A percentile compares a stretch with the other conserved stretches of the same genome.
These are phyloP conservation scores for Cordyceps pruinosa DNA, from an alignment of 2,329 filamentous ascomycete species.

Conservation along the genomic window DNA sequence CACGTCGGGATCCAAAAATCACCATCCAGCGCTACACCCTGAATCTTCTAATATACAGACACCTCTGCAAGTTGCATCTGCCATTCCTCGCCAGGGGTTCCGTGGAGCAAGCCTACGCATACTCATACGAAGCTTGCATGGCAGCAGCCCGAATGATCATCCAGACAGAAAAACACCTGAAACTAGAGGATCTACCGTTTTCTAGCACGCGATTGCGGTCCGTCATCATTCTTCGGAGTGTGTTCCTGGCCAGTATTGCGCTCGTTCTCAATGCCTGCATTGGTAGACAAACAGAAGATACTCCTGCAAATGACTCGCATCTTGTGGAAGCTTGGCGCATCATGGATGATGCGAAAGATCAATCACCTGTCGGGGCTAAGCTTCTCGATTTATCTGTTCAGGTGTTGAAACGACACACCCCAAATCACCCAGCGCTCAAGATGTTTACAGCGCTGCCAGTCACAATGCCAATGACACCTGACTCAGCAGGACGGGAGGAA, in stretches of 20 bases:
- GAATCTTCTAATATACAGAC: constrained; percentile 26
- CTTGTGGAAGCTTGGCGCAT: constrained; percentile 27
- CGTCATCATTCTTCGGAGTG: constrained; percentile 26
- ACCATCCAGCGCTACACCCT: constrained; percentile 28
- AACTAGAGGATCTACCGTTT: constrained; percentile 21
- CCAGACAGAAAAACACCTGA: constrained; percentile 23
- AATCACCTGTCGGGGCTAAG: constrained; percentile 24
- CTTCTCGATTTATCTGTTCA: constrained; percentile 25
- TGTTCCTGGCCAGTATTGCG: constrained; percentile 29
- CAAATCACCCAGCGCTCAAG: constrained; percentile 19
- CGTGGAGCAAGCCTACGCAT: constrained; percentile 26
- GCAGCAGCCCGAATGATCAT: constrained; percentile 26
- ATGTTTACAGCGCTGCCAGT: constrained; percentile 14
- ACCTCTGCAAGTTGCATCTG: constrained; percentile 30
- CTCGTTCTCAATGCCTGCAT: constrained; percentile 28
- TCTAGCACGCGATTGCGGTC: constrained; percentile 23
- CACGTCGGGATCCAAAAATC: constrained; percentile 19
- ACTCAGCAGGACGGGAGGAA: constrained; percentile 19
- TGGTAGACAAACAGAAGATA: constrained; percentile 18
- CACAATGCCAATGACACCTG: constrained; percentile 23
- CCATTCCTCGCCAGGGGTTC: constrained; percentile 29
- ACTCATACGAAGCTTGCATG: constrained; percentile 26
- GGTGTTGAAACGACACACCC: constrained; percentile 27
- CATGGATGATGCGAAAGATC: constrained; percentile 23
- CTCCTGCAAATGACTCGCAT: constrained; percentile 20